Base-by-base conservation (phyloP, 192 early-diverging fungal genomes). In the Dissophora globulifera region DNA sequence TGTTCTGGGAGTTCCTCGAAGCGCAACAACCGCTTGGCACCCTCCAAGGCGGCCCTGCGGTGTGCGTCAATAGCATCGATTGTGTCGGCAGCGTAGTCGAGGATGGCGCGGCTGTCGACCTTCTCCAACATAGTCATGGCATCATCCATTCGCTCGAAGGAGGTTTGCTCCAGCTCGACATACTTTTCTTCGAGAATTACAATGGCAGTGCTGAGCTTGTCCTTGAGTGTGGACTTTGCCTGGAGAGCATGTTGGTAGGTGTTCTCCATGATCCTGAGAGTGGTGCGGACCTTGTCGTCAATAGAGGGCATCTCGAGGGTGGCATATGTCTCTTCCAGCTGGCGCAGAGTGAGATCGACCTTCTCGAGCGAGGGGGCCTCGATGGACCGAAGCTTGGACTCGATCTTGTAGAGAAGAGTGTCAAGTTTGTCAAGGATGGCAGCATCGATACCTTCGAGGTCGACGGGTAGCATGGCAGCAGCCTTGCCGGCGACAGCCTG, bases 1-100 rank as follows among this genome's bases (percentile, higher is more conserved):
- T 84, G 80, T 47, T 63, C 67, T 27, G 88, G 88, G 13, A 89
- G 48, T 48, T 89, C 88, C 38, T 89, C 81, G 43, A 87, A 85
- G 7, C 72, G 58, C 45, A 89, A 61, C 43, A 89, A 60, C 9
- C 88, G 67, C 47, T 85, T 84, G 31, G 86, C 86, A 11, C 85
- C 88, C 11, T 78, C 78, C 27, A 85, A 49, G 0, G 83, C 84
- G 4, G 86, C 84, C 41, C 48, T 50, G 32, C 81, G 84, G 42
- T 78, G 82, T 13, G 72, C 75, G 52, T 82, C 81, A 69, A 83
- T 83, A 15, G 79, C 79, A 19, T 85, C 84, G 49, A 78, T 72
- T 1, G 85, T 79, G 23, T 85, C 84, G 49, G 74, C 69, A 1
- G 85, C 76, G 23, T 85, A 83, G 42, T 85, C 81, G 23, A 75